Conservation (phyloP, 352 stramenopile species). For the Aphanomyces stellatus region DNA sequence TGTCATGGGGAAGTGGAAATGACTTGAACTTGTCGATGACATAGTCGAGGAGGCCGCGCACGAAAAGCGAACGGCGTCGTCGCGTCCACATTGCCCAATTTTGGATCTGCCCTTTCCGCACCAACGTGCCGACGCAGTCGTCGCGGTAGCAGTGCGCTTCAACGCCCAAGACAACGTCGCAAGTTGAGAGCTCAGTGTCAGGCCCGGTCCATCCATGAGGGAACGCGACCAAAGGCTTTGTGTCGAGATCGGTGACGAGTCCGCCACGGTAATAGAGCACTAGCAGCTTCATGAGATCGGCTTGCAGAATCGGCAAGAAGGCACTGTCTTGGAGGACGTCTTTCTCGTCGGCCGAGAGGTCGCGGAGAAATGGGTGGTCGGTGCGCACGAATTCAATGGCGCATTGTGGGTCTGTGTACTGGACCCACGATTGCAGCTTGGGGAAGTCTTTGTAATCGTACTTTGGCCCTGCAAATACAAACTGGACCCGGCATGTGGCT, state of each 20-base stretch:
- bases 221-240: background rate
- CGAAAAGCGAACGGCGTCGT: background rate
- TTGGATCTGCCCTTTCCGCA: background rate
- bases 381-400: background rate
- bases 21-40: background rate
- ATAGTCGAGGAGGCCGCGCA: background rate
- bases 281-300: background rate
- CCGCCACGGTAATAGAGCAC: background rate
- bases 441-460: background rate
- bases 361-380: background rate
- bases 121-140: background rate
- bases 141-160: background rate
- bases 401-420: background rate
- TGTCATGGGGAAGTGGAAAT: background rate
- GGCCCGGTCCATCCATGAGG: background rate
- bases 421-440: background rate
- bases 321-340: background rate
- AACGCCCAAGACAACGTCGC: background rate
- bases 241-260: background rate
- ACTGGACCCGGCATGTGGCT: background rate
- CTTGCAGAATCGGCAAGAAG: background rate
- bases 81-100: background rate
- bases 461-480: background rate
- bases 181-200: background rate
- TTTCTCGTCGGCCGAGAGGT: background rate